Evolutionary conservation across 257 asterid species (phyloP), one percentile per base, ranked within the genome.

Genomic region (Verbascum thapsus): DNA sequence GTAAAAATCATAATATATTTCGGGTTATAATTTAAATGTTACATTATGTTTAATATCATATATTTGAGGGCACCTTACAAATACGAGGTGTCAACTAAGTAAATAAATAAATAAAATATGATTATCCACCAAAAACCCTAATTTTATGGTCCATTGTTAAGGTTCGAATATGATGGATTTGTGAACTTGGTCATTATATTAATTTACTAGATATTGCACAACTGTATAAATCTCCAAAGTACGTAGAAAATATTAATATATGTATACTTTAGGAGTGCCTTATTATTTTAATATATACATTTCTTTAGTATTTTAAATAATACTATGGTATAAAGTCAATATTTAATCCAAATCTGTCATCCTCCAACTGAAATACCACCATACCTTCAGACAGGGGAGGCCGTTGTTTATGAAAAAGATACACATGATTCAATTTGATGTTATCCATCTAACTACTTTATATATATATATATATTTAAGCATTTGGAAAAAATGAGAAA

Each of bases 321-420:
- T 26, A 53, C 4, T 53, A 52, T 17, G 1, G 2, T 40, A 48
- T 30, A 44, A 32, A 26, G 52, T 26, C 65, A 63, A 16, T 13
- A 13, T 19, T 67, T 51, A 49, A 54, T 47, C 7, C 52, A 15
- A 10, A 56, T 61, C 45, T 54, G 51, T 32, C 69, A 22, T 60
- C n/a, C 67, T 65, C 64, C 68, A 45, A 67, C 58, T 22, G 53
- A 67, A 39, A 7, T 49, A 62, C 63, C 66, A 56, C 72, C 67
- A 39, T 2, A 61, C 51, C 39, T 55, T n/a, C 53, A 13, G 71
- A 20, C 66, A 61, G n/a, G 43, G 51, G 50, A 54, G 7, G 45
- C 70, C 53, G 39, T 38, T 73, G 74, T 61, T 67, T 51, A 32
- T 51, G 53, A 37, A 35, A 12, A 23, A 30, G 43, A 43, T 44